These are phyloP conservation scores for Umbilicus rupestris DNA, from an alignment of 164 flowering plant genomes.

Conservation along the genomic window DNA sequence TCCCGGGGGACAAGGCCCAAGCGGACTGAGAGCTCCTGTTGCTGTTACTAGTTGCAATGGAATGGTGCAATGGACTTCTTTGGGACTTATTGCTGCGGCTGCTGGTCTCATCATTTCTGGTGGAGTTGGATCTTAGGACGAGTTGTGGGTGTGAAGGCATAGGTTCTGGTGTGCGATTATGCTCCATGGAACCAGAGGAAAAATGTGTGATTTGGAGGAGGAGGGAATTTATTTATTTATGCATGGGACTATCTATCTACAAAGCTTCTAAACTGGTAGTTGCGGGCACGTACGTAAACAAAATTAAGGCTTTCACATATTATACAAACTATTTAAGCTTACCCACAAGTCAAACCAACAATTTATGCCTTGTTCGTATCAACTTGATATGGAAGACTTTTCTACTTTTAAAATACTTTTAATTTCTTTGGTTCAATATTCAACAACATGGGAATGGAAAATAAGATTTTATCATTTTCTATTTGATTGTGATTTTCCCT, in stretches of 20 bases:
- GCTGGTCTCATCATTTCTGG: too few species aligned
- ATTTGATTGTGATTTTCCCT: too few species aligned
- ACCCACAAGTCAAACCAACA: too few species aligned
- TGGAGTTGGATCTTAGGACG: neutral
- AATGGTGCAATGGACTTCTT: neutral
- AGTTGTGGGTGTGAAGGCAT: neutral
- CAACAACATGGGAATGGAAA: too few species aligned
- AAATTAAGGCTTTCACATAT: constrained; percentile 3
- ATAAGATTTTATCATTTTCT: too few species aligned
- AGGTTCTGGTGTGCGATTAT: neutral
- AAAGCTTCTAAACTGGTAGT: too few species aligned
- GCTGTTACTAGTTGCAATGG: neutral
- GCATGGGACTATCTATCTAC: neutral
- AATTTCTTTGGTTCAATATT: too few species aligned
- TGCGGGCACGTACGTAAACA: neutral
- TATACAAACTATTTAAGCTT: neutral
- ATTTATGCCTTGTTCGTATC: too few species aligned
- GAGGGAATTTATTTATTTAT: neutral
- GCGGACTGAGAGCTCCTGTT: constrained; percentile 21
- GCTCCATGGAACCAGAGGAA: neutral
- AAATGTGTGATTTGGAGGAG: neutral
- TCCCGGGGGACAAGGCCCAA: constrained; percentile 74
- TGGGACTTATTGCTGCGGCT: too few species aligned
- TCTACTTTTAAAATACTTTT: too few species aligned
- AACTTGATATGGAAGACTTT: too few species aligned